These are phyloP conservation scores for Agaricus blazei DNA, from an alignment of 768 basidiomycete species.

Conservation along the genomic window DNA sequence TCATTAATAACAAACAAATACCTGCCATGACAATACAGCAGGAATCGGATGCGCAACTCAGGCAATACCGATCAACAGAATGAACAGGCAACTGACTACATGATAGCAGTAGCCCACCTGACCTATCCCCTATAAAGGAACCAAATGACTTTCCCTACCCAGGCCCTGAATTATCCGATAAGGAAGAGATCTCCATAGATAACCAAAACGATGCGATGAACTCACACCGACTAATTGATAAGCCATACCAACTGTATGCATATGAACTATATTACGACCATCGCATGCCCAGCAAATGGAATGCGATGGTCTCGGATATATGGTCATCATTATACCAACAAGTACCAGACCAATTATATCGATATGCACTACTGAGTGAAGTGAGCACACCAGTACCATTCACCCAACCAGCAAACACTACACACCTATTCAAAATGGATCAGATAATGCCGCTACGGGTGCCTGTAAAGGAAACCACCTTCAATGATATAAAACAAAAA, in stretches of 20 bases:
- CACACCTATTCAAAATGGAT: too few relatives aligned
- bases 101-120: too few relatives aligned
- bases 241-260: background rate
- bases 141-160: too few relatives aligned
- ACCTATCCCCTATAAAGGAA: too few relatives aligned
- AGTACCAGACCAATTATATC: background rate
- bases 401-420: too few relatives aligned
- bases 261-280: conserved; percentile 13
- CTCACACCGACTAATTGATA: background rate
- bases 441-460: too few relatives aligned
- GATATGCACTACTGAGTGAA: background rate
- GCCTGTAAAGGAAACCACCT: too few relatives aligned
- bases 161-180: too few relatives aligned
- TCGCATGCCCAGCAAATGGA: conserved; percentile 19
- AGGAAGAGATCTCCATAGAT: too few relatives aligned
- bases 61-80: background rate
- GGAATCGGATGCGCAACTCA: background rate
- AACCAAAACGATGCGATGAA: too few relatives aligned
- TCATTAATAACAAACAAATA: conserved; percentile 1
- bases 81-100: too few relatives aligned
- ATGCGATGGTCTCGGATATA: conserved; percentile 9
- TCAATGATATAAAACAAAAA: too few relatives aligned
- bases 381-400: background rate
- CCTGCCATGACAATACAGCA: background rate
- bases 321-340: background rate